Base-by-base conservation (phyloP, 805 yeast species). In the Tetrapisispora pingtungensis region DNA sequence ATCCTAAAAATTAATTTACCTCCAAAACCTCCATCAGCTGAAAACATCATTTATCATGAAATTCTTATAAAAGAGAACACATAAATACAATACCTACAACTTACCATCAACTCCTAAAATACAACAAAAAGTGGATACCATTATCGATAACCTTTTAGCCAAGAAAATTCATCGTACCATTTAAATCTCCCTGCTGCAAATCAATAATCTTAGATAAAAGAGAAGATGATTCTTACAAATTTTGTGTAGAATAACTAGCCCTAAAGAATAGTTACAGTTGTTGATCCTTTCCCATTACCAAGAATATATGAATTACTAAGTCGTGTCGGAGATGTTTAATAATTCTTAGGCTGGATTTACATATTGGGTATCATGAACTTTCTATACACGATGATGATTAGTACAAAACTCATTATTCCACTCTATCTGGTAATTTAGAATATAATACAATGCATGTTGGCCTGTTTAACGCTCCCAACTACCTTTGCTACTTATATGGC, bases 401-500 rank as follows among this genome's bases (percentile, higher is more conserved):
- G 20, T 28, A 39, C 18, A 40, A 43, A 32, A 51, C 49, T 15
- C 48, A 45, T n/a, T 48, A 47, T 38, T 43, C 45, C 8, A 51
- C 48, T 18, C 48, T 47, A 14, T 26, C 31, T 13, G 53, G 53
- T 18, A 42, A 52, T 26, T 47, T 46, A 19, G 46, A 47, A 33
- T 51, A 46, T 24, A 43, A 37, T 17, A 55, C 48, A 1, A 51
- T 54, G 55, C 56, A 52, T 1, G 45, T 55, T 41, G 56, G 56
- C 3, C 27, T 46, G 10, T 41, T 40, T 3, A 50, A 51, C 32
- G 52, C 54, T 3, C 54, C 54, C 54, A 5, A 40, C 46, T 17
- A 52, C 55, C 0, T 53, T 55, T 37, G 44, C 50, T 7, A 22
- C 53, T 3, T 49, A 49, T 33, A 53, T 53, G 55, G 44, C 54